Percentiles rank a stretch among this genome's conserved stretches.
These are phyloP conservation scores for Verticillium albo-atrum DNA, from an alignment of 2,329 filamentous ascomycete genomes.

Conservation along the genomic window DNA sequence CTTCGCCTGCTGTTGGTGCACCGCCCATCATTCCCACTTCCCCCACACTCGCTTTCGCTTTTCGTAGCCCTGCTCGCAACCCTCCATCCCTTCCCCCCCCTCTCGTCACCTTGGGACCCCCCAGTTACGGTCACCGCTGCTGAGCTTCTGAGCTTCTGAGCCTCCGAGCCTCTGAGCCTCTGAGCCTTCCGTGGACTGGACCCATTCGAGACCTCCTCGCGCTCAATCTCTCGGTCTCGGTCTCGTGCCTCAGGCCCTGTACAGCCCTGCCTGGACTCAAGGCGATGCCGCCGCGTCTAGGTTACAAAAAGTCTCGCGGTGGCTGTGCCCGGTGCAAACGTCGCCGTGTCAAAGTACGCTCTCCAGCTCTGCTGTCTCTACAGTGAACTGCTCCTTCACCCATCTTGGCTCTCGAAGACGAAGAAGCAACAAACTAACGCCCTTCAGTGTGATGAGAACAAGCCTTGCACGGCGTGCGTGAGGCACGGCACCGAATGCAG, in stretches of 20 bases:
- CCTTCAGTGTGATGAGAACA: conserved; percentile 30
- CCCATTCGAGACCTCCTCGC: not conserved
- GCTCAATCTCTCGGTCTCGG: not conserved
- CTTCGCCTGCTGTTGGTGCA: not conserved
- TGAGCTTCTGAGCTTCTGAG: not conserved
- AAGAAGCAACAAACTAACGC: not conserved
- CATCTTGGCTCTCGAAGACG: not conserved
- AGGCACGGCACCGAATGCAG: conserved; percentile 29
- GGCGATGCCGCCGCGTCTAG: conserved; percentile 20
- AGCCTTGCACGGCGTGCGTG: conserved; percentile 30
- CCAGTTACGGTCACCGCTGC: not conserved
- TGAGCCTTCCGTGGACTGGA: not conserved
- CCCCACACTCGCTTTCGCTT: not conserved
- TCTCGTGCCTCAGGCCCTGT: not conserved
- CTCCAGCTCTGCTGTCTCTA: not conserved
- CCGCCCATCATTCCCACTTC: not conserved
- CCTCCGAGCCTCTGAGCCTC: too few species aligned
- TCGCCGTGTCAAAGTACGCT: conserved; percentile 27
- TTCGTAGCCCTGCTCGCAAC: not conserved
- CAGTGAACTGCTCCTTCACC: not conserved
- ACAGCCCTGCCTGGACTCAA: not conserved
- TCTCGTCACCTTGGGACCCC: not conserved
- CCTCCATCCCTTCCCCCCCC: not conserved
- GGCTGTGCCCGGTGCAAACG: conserved; percentile 31
- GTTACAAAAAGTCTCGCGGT: conserved; percentile 29